These are phyloP conservation scores for Eragrostis tef DNA, from an alignment of 202 grass and related monocot species.

Conservation along the genomic window DNA sequence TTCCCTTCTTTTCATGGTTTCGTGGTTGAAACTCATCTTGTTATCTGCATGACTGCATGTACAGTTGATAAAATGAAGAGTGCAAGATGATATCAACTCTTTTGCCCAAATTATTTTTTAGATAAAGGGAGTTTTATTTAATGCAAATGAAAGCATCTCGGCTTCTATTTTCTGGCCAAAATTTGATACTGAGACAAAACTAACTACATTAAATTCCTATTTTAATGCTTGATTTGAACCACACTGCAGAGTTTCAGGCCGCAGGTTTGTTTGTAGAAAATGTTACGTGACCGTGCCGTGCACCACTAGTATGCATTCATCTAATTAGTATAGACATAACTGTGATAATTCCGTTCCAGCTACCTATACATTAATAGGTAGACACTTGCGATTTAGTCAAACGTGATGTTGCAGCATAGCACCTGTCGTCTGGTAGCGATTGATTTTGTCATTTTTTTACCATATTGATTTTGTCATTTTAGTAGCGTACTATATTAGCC, in stretches of 20 bases:
- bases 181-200: neutral
- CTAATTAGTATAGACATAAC: neutral
- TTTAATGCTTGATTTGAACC: neutral
- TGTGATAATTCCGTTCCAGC: neutral
- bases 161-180: too few species aligned
- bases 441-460: conserved; percentile 19
- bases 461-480: conserved; percentile 13
- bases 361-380: neutral
- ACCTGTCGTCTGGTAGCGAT: neutral
- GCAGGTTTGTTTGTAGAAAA: neutral
- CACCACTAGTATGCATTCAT: neutral
- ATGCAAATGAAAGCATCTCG: too few species aligned
- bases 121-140: too few species aligned
- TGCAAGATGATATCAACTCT: neutral
- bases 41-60: too few species aligned
- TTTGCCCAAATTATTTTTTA: too few species aligned
- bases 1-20: neutral
- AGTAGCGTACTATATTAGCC: neutral
- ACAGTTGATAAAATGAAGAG: too few species aligned
- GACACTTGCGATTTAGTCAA: neutral
- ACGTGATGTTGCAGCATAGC: neutral
- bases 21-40: neutral
- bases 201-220: neutral
- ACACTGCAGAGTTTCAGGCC: neutral
- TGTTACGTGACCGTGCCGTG: neutral